Percentiles rank a stretch among this genome's conserved stretches.
phyloP scores from a whole-genome alignment of 768 basidiomycete genomes.

The Psilocybe tampanensis region DNA sequence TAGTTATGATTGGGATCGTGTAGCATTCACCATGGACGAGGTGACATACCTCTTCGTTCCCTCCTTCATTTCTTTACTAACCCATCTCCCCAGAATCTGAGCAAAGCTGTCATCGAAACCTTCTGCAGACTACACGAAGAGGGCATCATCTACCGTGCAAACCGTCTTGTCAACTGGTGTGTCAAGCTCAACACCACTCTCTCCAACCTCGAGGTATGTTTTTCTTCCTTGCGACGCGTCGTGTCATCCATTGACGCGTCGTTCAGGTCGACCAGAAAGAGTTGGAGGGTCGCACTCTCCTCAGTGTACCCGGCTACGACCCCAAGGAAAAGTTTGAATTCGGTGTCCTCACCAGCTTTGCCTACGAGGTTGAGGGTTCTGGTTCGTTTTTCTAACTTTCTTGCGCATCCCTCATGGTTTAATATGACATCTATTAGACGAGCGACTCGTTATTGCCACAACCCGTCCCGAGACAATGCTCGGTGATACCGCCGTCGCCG shows the following conservation, averaged over 20 bases:
- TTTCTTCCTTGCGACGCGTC: neutral
- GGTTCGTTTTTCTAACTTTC: slow-evolving; percentile 43
- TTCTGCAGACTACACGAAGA: slow-evolving; percentile 93
- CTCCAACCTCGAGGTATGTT: slow-evolving; percentile 88
- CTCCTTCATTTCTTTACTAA: neutral
- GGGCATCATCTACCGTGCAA: slow-evolving; percentile 92
- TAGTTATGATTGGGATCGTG: slow-evolving; percentile 93
- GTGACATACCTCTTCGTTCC: slow-evolving; percentile 36
- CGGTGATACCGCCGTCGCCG: slow-evolving; percentile 95
- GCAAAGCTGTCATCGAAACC: slow-evolving; percentile 87
- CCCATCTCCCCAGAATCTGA: slow-evolving; percentile 51
- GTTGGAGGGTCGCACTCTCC: slow-evolving; percentile 78
- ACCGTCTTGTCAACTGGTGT: slow-evolving; percentile 98
- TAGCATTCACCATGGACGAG: slow-evolving; percentile 94
- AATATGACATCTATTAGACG: slow-evolving; percentile 49
- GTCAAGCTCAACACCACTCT: slow-evolving; percentile 93
- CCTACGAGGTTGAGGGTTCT: slow-evolving; percentile 86
- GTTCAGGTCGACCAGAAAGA: slow-evolving; percentile 83
- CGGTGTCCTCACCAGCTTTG: slow-evolving; percentile 95
- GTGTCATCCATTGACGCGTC: neutral
- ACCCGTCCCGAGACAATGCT: slow-evolving; percentile 99
- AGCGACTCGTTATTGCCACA: slow-evolving; percentile 91
- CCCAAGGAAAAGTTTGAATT: slow-evolving; percentile 96
- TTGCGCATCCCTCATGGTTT: neutral
- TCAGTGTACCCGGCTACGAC: slow-evolving; percentile 94